phyloP scores from a whole-genome alignment of 2,329 filamentous ascomycete genomes.

The Xylaria sp. region DNA sequence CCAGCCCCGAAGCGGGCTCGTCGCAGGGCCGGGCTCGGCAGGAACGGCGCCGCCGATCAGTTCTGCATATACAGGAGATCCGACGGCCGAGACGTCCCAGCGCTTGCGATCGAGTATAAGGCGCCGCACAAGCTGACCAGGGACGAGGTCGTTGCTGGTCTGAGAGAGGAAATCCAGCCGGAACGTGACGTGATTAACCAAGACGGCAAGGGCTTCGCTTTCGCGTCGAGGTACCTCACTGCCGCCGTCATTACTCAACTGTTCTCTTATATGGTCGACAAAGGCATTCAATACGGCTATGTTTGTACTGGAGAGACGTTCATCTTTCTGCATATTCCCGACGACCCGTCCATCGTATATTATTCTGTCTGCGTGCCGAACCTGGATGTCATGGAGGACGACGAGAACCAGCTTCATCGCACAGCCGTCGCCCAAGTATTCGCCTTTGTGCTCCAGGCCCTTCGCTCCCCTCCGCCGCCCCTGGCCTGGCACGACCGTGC shows the following conservation, averaged over 20 bases:
- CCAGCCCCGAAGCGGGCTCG: conserved; percentile 25
- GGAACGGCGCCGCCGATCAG: conserved; percentile 50
- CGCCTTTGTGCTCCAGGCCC: conserved; percentile 52
- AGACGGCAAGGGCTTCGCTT: conserved; percentile 48
- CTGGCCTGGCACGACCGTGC: conserved; percentile 50
- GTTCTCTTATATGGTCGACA: conserved; percentile 48
- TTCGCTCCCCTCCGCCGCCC: conserved; percentile 46
- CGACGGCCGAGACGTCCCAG: conserved; percentile 36
- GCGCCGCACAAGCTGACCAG: conserved; percentile 42
- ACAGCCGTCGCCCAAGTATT: conserved; percentile 55
- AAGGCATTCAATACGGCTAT: conserved; percentile 24
- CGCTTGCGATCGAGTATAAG: conserved; percentile 52
- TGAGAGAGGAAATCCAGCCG: conserved; percentile 51
- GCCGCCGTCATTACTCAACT: conserved; percentile 55
- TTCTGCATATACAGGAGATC: conserved; percentile 48
- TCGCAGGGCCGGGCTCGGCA: conserved; percentile 43
- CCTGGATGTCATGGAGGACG: conserved; percentile 49
- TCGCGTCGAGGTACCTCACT: conserved; percentile 47
- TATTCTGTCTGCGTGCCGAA: conserved; percentile 47
- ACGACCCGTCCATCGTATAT: conserved; percentile 48
- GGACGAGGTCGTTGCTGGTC: conserved; percentile 50
- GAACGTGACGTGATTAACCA: conserved; percentile 51
- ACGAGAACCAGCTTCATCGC: conserved; percentile 51
- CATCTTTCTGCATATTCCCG: conserved; percentile 14
- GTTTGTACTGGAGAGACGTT: conserved; percentile 22